A percentile compares a stretch with the other conserved stretches of the same genome.
Evolutionary conservation across 768 basidiomycete species (phyloP).

Genomic region (Pisolithus sp.): DNA sequence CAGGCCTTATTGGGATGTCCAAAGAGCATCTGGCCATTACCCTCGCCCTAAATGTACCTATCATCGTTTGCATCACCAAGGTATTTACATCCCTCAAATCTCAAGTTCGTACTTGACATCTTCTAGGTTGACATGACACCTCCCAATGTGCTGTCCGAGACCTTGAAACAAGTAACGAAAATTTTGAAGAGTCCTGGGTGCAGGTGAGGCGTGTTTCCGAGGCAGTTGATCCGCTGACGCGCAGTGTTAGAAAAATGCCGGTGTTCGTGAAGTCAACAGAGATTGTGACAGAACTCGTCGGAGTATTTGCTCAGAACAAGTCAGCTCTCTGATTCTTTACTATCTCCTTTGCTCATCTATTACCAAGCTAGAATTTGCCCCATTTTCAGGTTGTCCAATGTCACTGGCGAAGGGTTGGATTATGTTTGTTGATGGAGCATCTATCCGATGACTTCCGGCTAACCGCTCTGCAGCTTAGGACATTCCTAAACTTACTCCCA

Average conservation of each 20-base stretch:
- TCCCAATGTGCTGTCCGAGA: constrained; percentile 83
- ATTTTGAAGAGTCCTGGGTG: constrained; percentile 91
- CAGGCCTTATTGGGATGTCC: constrained; percentile 85
- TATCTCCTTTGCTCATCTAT: background rate
- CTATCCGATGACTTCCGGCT: constrained; percentile 3
- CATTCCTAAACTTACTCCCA: constrained; percentile 85
- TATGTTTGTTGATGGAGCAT: constrained; percentile 38
- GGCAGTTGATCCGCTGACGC: background rate
- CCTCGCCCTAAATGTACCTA: constrained; percentile 86
- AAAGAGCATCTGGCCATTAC: constrained; percentile 97
- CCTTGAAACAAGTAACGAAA: constrained; percentile 87
- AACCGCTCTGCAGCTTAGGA: constrained; percentile 52
- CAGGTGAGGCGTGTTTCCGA: constrained; percentile 42
- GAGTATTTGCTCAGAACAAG: constrained; percentile 69
- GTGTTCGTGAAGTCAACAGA: constrained; percentile 82
- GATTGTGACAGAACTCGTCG: constrained; percentile 71
- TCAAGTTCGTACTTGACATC: background rate
- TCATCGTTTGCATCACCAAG: constrained; percentile 93
- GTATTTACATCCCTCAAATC: constrained; percentile 30
- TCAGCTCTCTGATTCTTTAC: constrained; percentile 23
- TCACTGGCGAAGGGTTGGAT: constrained; percentile 88
- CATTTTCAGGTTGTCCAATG: constrained; percentile 88
- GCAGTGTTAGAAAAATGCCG: constrained; percentile 57
- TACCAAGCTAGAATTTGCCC: constrained; percentile 66
- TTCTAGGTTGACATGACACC: constrained; percentile 92